Evolutionary conservation across 1,284 basidiomycete species (phyloP).

Genomic region (Apiotrichum veenhuisii): DNA sequence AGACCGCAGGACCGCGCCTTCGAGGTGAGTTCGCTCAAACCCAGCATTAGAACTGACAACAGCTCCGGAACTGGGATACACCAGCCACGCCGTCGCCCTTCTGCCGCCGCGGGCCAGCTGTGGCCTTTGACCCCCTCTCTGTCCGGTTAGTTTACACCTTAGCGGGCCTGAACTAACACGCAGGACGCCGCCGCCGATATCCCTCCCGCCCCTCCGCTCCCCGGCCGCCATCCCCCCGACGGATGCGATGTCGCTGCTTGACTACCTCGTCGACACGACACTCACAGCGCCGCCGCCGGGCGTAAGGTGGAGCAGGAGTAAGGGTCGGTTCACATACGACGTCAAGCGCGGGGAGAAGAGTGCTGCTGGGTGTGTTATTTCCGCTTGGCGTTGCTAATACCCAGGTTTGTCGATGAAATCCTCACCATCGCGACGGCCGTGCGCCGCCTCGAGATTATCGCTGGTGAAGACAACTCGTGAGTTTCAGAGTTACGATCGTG

Average conservation of each 20-base stretch:
- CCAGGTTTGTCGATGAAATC: slow-evolving; percentile 13
- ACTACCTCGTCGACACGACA: slow-evolving; percentile 33
- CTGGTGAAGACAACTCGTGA: slow-evolving; percentile 33
- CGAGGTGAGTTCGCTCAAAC: slow-evolving; percentile 13
- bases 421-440: slow-evolving; percentile 32
- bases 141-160: slow-evolving; percentile 17
- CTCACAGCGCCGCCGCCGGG: slow-evolving; percentile 18
- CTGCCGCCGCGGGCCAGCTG: not conserved
- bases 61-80: slow-evolving; percentile 10
- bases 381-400: not conserved
- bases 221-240: slow-evolving; percentile 8
- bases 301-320: slow-evolving; percentile 30
- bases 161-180: slow-evolving; percentile 1
- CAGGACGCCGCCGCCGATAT: slow-evolving; percentile 16
- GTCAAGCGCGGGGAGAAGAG: slow-evolving; percentile 15
- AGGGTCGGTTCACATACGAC: slow-evolving; percentile 25
- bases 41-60: not conserved
- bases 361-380: slow-evolving; percentile 20
- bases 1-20: slow-evolving; percentile 3
- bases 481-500: slow-evolving; percentile 2
- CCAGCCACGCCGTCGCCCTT: not conserved
- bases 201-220: slow-evolving; percentile 19
- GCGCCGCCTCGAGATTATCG: slow-evolving; percentile 37
- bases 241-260: slow-evolving; percentile 20
- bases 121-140: slow-evolving; percentile 32